Percentiles rank a stretch among this genome's conserved stretches.
Evolutionary conservation across 306 rosid species (phyloP).

Genomic region (Lablab purpureus): DNA sequence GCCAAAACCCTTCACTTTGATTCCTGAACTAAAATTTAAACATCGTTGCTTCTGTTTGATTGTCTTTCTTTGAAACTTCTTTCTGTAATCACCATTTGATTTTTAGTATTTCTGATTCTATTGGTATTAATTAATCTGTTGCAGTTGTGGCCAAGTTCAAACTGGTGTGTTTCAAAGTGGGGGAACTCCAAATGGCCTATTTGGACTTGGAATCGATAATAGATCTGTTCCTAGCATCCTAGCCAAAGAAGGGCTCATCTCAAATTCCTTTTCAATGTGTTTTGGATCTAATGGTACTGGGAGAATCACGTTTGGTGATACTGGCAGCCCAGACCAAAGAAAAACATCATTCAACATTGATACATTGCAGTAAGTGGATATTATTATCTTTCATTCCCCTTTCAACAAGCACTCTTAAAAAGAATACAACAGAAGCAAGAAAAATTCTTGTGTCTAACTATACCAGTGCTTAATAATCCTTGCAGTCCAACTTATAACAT

Average conservation of each 20-base stretch:
- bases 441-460: conserved; percentile 17
- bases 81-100: background rate
- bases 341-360: conserved; percentile 73
- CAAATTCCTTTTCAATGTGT: conserved; percentile 92
- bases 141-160: conserved; percentile 87
- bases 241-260: conserved; percentile 65
- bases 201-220: conserved; percentile 83
- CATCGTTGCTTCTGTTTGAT: conserved; percentile 26
- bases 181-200: conserved; percentile 89
- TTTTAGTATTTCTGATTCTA: conserved; percentile 12
- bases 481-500: conserved; percentile 75
- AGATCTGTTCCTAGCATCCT: conserved; percentile 83
- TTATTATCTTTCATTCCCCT: conserved; percentile 5
- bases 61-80: conserved; percentile 18
- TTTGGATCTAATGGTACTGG: conserved; percentile 69
- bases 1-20: background rate
- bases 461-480: conserved; percentile 13
- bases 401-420: conserved; percentile 35
- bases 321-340: conserved; percentile 65
- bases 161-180: conserved; percentile 72
- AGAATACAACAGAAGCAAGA: conserved; percentile 1
- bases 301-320: conserved; percentile 85
- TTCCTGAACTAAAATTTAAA: background rate
- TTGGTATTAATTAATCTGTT: conserved; percentile 24
- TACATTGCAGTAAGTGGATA: conserved; percentile 57